phyloP scores from a whole-genome alignment of 1,139 yeast genomes.

The Yamadazyma siamensis region DNA sequence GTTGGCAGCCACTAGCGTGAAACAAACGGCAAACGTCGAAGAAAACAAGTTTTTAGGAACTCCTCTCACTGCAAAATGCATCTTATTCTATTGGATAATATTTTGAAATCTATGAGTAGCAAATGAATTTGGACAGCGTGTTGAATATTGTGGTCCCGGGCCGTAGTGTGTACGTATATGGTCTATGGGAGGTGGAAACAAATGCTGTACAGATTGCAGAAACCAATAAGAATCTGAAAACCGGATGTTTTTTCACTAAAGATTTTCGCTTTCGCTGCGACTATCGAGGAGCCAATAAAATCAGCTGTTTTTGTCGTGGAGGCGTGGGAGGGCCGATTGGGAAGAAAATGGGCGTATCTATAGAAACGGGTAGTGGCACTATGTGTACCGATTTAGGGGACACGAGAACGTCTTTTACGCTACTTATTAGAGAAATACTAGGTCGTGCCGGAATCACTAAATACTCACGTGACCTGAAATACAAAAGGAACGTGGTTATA shows the following conservation, averaged over 20 bases:
- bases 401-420: not conserved
- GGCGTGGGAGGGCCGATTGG: not conserved
- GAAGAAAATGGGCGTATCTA: not conserved
- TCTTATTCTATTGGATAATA: conserved; percentile 4
- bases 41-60: conserved; percentile 55
- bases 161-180: too few species aligned
- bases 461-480: too few species aligned
- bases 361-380: not conserved
- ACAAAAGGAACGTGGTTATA: too few species aligned
- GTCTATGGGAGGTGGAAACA: too few species aligned
- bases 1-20: conserved; percentile 67
- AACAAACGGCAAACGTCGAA: conserved; percentile 72
- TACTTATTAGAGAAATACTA: not conserved
- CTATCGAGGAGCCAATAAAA: not conserved
- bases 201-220: too few species aligned
- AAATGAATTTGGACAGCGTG: too few species aligned
- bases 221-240: too few species aligned
- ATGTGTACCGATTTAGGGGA: not conserved
- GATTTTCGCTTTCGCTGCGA: too few species aligned
- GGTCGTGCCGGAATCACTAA: too few species aligned
- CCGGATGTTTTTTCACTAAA: too few species aligned
- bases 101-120: too few species aligned
- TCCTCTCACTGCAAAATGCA: conserved; percentile 14
- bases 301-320: not conserved
- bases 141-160: too few species aligned